phyloP scores from a whole-genome alignment of 768 basidiomycete species.

The Fibroporia radiculosa region DNA sequence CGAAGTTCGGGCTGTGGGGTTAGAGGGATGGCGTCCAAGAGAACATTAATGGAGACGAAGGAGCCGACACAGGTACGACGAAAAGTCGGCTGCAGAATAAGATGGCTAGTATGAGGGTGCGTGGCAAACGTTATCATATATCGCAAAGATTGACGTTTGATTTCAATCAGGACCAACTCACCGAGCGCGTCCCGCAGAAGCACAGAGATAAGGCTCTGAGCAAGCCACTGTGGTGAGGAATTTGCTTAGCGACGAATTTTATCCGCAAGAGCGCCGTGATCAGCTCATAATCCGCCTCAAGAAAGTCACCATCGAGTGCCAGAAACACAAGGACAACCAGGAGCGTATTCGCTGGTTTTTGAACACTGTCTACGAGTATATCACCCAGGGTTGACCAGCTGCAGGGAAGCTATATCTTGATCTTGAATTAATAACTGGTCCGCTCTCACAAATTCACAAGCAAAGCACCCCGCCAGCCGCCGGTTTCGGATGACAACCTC shows the following conservation, averaged over 20 bases:
- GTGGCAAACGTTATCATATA: not conserved
- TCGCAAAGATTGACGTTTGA: not conserved
- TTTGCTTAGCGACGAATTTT: slow-evolving; percentile 75
- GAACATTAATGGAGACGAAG: slow-evolving; percentile 21
- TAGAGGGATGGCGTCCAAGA: slow-evolving; percentile 15
- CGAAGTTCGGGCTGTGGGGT: slow-evolving; percentile 12
- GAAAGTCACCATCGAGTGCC: slow-evolving; percentile 89
- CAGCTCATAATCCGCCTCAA: slow-evolving; percentile 92
- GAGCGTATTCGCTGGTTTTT: slow-evolving; percentile 69
- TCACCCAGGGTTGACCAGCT: slow-evolving; percentile 26
- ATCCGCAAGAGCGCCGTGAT: slow-evolving; percentile 85
- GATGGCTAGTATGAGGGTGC: slow-evolving; percentile 21
- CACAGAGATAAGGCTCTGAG: slow-evolving; percentile 52
- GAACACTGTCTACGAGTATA: slow-evolving; percentile 53
- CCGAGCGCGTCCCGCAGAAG: slow-evolving; percentile 58
- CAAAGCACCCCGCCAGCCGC: slow-evolving; percentile 15
- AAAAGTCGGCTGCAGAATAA: slow-evolving; percentile 25
- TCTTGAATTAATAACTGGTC: not conserved
- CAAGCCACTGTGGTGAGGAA: slow-evolving; percentile 50
- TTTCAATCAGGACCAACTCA: slow-evolving; percentile 28
- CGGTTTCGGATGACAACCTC: slow-evolving; percentile 46
- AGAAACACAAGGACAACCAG: slow-evolving; percentile 87
- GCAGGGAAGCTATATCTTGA: slow-evolving; percentile 5
- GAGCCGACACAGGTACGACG: slow-evolving; percentile 31
- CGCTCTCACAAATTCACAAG: not conserved